A percentile compares a stretch with the other conserved stretches of the same genome.
Evolutionary conservation across 805 yeast species (phyloP).

Genomic region (Ogataea haglerorum): DNA sequence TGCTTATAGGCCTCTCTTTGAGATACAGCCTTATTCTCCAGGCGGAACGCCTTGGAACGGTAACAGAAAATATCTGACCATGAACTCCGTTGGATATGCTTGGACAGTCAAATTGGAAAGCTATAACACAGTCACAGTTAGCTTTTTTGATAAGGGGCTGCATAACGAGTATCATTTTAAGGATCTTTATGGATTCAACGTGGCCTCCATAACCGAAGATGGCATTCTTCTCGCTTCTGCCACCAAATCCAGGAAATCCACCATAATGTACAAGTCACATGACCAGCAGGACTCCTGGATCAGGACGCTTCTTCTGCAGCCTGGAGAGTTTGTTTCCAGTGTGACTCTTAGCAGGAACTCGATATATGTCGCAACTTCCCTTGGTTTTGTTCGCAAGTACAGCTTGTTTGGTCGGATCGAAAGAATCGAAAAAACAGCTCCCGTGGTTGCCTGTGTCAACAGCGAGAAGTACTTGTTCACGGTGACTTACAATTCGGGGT

Average conservation of each 20-base stretch:
- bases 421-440: conserved; percentile 64
- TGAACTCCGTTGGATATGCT: conserved; percentile 77
- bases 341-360: conserved; percentile 62
- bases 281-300: conserved; percentile 70
- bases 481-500: conserved; percentile 37
- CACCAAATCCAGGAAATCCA: conserved; percentile 15
- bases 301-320: conserved; percentile 38
- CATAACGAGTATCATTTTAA: conserved; percentile 83
- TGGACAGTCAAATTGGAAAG: conserved; percentile 67
- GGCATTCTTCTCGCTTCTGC: conserved; percentile 62
- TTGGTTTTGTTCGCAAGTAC: conserved; percentile 71
- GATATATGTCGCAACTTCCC: conserved; percentile 67
- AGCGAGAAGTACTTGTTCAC: conserved; percentile 53
- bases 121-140: conserved; percentile 73
- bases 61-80: conserved; percentile 71
- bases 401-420: conserved; percentile 72
- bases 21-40: conserved; percentile 67
- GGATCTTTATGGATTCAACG: conserved; percentile 66
- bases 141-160: conserved; percentile 75
- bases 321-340: conserved; percentile 58
- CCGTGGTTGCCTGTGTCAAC: conserved; percentile 71
- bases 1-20: conserved; percentile 22
- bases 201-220: conserved; percentile 65
- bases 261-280: conserved; percentile 67
- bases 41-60: conserved; percentile 84